Evolutionary conservation across 257 asterid genomes (phyloP).

Genomic region (Vinca minor): DNA sequence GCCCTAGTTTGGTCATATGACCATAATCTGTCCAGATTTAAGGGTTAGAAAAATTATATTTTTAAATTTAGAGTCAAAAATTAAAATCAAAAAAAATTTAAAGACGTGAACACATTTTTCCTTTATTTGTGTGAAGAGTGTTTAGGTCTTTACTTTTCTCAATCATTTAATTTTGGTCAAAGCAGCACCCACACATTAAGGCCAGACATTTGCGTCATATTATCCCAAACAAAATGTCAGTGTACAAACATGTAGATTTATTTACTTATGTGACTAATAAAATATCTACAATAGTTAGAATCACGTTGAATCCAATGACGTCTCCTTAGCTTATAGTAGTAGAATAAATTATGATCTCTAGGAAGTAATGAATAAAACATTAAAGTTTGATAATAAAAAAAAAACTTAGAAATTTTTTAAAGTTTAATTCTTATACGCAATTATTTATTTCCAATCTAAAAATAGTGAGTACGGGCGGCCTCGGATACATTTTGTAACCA

Average conservation of each 20-base stretch:
- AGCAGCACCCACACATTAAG: neutral
- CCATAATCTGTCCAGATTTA: no score
- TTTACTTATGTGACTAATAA: neutral
- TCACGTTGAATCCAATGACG: neutral
- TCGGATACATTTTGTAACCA: no score
- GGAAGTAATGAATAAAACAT: neutral
- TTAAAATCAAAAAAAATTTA: no score
- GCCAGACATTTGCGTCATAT: neutral
- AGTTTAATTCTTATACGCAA: neutral
- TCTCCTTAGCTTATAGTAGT: neutral
- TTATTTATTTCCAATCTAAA: neutral
- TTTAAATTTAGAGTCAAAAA: no score
- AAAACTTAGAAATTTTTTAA: no score
- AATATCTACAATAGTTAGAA: no score
- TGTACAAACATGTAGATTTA: neutral
- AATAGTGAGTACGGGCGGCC: no score
- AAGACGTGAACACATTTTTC: no score
- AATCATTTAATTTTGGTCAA: slow-evolving; percentile 14
- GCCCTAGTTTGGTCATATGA: no score
- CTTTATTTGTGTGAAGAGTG: slow-evolving; percentile 18
- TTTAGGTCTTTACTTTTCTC: slow-evolving; percentile 23
- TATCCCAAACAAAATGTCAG: neutral
- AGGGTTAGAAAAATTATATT: no score
- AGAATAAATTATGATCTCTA: neutral
- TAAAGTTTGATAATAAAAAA: neutral